Evolutionary conservation across 305 asterid genomes (phyloP).

Genomic region (Rubia peregrina): DNA sequence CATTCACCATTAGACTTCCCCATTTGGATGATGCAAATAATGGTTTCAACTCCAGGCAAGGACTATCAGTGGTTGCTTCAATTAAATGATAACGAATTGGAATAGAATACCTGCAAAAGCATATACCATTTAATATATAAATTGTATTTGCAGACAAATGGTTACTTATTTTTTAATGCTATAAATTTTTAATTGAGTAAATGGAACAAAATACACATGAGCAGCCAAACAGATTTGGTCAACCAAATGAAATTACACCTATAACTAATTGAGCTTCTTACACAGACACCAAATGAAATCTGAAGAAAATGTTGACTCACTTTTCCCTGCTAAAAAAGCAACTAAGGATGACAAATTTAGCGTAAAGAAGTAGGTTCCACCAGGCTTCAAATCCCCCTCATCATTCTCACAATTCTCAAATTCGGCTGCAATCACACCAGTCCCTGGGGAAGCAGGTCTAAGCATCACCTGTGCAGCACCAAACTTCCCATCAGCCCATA

Average conservation of each 20-base stretch:
- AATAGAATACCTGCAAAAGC: slow-evolving; percentile 72
- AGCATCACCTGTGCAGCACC: slow-evolving; percentile 98
- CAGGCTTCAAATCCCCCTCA: slow-evolving; percentile 90
- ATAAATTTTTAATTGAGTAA: background rate
- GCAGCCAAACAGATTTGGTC: background rate
- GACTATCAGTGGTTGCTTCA: slow-evolving; percentile 98
- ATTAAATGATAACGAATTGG: slow-evolving; percentile 86
- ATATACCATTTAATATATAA: slow-evolving; percentile 21
- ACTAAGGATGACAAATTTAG: slow-evolving; percentile 93
- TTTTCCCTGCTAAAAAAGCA: slow-evolving; percentile 87
- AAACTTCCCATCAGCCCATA: slow-evolving; percentile 67
- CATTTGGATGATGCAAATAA: slow-evolving; percentile 76
- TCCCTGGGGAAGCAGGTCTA: slow-evolving; percentile 95
- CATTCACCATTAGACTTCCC: slow-evolving; percentile 90
- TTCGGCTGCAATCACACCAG: slow-evolving; percentile 95
- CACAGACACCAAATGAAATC: background rate
- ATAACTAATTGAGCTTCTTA: background rate
- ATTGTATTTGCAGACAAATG: background rate
- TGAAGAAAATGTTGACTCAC: slow-evolving; percentile 41
- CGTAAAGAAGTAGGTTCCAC: slow-evolving; percentile 93
- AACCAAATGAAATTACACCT: background rate
- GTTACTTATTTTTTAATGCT: background rate
- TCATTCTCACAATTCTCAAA: slow-evolving; percentile 88
- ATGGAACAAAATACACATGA: background rate
- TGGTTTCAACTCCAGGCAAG: slow-evolving; percentile 95